Base-by-base conservation (phyloP, 352 stramenopile species). In the Thraustochytrium striatum region DNA sequence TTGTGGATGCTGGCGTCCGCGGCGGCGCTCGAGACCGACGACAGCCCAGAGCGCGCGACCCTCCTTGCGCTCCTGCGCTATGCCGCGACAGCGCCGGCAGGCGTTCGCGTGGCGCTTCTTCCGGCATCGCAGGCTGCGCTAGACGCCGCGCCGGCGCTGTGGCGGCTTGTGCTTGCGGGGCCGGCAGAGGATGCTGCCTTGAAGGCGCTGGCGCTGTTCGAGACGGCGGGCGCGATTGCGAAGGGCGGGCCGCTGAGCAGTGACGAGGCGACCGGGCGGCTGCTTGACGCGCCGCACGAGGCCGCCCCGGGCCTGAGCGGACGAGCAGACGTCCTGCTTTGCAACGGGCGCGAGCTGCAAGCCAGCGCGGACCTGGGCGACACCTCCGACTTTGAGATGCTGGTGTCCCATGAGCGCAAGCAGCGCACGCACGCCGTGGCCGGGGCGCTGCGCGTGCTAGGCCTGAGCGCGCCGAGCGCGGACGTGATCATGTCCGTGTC, bases 371-470 rank as follows among this genome's bases (percentile, higher is more conserved):
- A n/a, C n/a, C n/a, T n/a, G n/a, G n/a, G n/a, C n/a, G n/a, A n/a
- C n/a, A n/a, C n/a, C n/a, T n/a, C n/a, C 8, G 65, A 75, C 47
- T 25, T 62, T 28, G 52, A 61, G 5, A 19, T 75, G 21, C 21
- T 68, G 16, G 65, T 75, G 8, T 28, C 35, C 0, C 65, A 75
- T 33, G 65, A 75, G 36, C 65, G 65, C 52, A 7, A 5, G 25
- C 21, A n/a, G 47, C 65, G 65, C 65, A 28, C 65, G 19, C 13
- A 92, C 81, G 78, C 93, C 30, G 79, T 95, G 0, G 84, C 88
- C 36, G 84, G 91, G 59, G 85, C 92, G 0, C 78, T 94, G 57
- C 82, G 52, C n/a, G n/a, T n/a, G n/a, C n/a, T n/a, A n/a, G n/a
- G 16, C 61, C 73, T n/a, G 86, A 93, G 61, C 30, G 38, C 7